Percentiles rank a stretch among this genome's conserved stretches.
Conservation (phyloP, 352 stramenopile genomes). For the Globisporangium canariense region DNA sequence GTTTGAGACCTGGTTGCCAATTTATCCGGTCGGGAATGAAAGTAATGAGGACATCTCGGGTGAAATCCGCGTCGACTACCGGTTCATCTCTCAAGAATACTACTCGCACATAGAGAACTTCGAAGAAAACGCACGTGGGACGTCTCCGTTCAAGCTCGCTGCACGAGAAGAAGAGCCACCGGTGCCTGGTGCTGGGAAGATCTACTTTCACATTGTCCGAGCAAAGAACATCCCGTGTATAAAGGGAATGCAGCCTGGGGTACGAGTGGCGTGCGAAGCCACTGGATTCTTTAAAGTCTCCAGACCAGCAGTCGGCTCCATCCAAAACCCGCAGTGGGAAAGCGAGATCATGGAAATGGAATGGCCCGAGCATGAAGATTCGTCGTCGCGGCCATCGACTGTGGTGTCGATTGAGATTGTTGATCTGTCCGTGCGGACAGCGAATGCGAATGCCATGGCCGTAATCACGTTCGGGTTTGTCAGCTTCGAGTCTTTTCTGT, state of each 20-base stretch:
- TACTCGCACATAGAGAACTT: conserved; percentile 17
- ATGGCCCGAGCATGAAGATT: conserved; percentile 11
- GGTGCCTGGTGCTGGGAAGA: conserved; percentile 13
- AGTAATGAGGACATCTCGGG: conserved; percentile 18
- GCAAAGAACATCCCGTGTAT: conserved; percentile 26
- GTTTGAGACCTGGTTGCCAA: conserved; percentile 44
- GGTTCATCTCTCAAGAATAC: conserved; percentile 36
- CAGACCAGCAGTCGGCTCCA: conserved; percentile 28
- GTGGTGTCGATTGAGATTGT: conserved; percentile 35
- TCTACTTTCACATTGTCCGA: conserved; percentile 34
- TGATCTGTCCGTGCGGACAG: conserved; percentile 34
- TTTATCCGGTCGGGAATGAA: conserved; percentile 20
- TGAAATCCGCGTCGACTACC: conserved; percentile 49
- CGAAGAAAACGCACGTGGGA: not conserved
- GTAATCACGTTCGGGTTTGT: conserved; percentile 34
- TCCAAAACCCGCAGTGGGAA: conserved; percentile 29
- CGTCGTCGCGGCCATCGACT: not conserved
- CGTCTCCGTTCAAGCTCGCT: conserved; percentile 8
- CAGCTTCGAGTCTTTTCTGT: conserved; percentile 32
- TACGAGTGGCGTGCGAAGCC: conserved; percentile 20
- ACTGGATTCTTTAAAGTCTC: conserved; percentile 22
- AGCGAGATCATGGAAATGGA: conserved; percentile 25
- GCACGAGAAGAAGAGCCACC: not conserved
- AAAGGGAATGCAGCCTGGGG: conserved; percentile 37
- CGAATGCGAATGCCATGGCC: conserved; percentile 28